Evolutionary conservation across 2,329 filamentous ascomycete genomes (phyloP), one percentile per base, ranked within the genome.

Genomic region (Stemphylium lycopersici): DNA sequence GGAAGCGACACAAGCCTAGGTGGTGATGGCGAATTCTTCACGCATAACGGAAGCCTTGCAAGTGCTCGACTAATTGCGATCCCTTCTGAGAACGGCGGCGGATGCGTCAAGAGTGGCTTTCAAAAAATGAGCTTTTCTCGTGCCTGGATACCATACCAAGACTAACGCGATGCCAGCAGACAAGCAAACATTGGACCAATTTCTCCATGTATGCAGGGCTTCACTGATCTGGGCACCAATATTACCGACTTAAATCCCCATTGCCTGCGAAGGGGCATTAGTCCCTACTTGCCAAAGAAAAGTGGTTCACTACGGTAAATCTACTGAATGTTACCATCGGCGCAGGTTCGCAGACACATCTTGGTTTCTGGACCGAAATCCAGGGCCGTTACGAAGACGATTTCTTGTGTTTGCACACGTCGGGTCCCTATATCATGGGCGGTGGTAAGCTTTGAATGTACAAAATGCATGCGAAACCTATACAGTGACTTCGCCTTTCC

Each of bases 121-220:
- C 34, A 47, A 52, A 6, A 40, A 47, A 41, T 52, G n/a, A 52
- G 29, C 15, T 4, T 20, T 7, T 29, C 18, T 10, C 3, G 18
- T 32, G 29, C 7, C 4, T 20, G 13, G 6, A 2, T n/a, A 0
- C 10, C 26, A 11, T 1, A 31, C 1, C n/a, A 6, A 2, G 26
- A n/a, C 15, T 52, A 16, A 52, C 20, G 20, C 4, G 11, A 4
- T 8, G 18, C 13, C 34, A 47, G 48, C 32, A 39, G 34, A 3
- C 41, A 46, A 39, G 48, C 41, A n/a, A 52, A 31, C 8, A 50
- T 50, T 22, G 47, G 47, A 6, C 49, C 42, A 7, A 40, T 52
- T 13, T 52, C 49, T 11, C 42, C 42, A 20, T 42, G 49, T 18
- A 52, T 52, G 49, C 49, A 52, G 22, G 49, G 49, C 42, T 29